Evolutionary conservation across 805 yeast species (phyloP).

Genomic region (Nakazawaea ernobii): DNA sequence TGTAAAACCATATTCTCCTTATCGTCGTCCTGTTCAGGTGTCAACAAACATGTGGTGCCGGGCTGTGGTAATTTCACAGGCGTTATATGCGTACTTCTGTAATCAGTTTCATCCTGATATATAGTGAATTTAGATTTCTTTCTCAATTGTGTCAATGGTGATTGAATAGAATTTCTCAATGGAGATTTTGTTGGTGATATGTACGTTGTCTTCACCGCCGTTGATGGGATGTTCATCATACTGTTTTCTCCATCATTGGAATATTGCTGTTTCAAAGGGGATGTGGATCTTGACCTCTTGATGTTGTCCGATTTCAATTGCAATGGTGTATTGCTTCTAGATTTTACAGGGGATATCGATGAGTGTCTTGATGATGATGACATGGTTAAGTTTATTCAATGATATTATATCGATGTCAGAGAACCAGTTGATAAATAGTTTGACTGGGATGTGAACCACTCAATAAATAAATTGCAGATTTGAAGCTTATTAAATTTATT

Average conservation of each 20-base stretch:
- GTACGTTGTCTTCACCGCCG: not conserved
- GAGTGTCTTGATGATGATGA: conserved; percentile 7
- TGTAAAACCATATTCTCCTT: conserved; percentile 7
- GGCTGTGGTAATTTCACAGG: not conserved
- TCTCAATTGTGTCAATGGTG: conserved; percentile 2
- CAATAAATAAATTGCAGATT: too few relatives aligned
- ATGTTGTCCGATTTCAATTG: conserved; percentile 7
- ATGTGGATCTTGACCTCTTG: conserved; percentile 5
- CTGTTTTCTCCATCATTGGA: not conserved
- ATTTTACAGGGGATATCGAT: conserved; percentile 3
- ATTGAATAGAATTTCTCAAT: not conserved
- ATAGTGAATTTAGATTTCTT: conserved; percentile 8
- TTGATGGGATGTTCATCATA: not conserved
- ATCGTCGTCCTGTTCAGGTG: conserved; percentile 23
- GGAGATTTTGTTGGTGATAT: conserved; percentile 7
- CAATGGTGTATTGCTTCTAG: conserved; percentile 8
- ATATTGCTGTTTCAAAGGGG: conserved; percentile 5
- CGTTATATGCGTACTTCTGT: not conserved
- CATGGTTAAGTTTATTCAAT: not conserved
- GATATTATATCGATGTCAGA: not conserved
- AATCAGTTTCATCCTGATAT: conserved; percentile 8
- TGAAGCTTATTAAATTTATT: too few relatives aligned
- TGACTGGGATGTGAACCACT: too few relatives aligned
- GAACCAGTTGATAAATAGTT: too few relatives aligned
- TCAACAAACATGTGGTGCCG: conserved; percentile 12